Conservation (phyloP, 306 rosid genomes). For the Mimosa pudica region DNA sequence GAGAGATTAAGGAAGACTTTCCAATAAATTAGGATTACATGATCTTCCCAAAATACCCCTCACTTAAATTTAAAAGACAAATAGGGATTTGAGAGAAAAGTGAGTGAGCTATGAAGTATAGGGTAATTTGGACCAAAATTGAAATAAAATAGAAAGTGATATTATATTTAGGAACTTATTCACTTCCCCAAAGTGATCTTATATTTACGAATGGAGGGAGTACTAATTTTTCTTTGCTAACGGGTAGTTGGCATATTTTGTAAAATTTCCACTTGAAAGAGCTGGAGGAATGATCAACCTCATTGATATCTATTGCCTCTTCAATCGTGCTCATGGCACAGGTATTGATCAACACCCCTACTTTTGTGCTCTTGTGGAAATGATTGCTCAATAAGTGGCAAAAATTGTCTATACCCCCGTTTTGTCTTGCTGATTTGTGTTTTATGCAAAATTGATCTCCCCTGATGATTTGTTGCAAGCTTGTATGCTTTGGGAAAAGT, state of each 20-base stretch:
- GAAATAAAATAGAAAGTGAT: no score
- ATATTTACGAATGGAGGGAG: no score
- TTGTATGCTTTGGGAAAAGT: conserved; percentile 93
- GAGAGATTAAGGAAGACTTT: no score
- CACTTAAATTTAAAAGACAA: no score
- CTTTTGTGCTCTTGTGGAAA: conserved; percentile 23
- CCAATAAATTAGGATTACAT: no score
- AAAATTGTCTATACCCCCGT: conserved; percentile 16
- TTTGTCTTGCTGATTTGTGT: conserved; percentile 36
- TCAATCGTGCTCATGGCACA: conserved; percentile 99
- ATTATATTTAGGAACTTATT: no score
- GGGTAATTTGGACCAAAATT: no score
- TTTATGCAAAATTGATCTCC: conserved; percentile 80
- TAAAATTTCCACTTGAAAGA: conserved; percentile 82
- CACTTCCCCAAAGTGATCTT: no score
- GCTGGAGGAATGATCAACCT: conserved; percentile 95
- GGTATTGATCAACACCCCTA: conserved; percentile 47
- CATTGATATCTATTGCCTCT: conserved; percentile 85
- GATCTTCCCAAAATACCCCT: no score
- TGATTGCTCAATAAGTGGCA: conserved; percentile 26
- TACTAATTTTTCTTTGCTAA: conserved; percentile 35
- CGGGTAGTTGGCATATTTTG: conserved; percentile 89
- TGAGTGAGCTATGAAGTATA: no score
- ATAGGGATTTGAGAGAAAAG: no score
- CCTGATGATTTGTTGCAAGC: conserved; percentile 97